These are phyloP conservation scores for Beauveria australis DNA, from an alignment of 2,329 filamentous ascomycete genomes.

Conservation along the genomic window DNA sequence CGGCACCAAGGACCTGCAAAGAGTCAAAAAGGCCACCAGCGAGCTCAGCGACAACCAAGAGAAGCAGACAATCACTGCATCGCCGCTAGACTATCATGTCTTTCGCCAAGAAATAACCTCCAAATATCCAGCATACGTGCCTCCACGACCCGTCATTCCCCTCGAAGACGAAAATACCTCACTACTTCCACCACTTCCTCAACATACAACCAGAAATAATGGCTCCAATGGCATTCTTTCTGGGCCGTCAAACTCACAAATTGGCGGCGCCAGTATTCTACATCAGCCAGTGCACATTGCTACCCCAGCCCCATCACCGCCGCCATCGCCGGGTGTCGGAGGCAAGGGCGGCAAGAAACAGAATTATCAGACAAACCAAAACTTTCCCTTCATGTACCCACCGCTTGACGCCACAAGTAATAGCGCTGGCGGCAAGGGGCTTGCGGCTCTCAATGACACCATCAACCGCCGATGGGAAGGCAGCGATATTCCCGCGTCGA, in stretches of 20 bases:
- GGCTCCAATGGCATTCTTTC: conserved; percentile 55
- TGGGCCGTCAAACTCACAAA: conserved; percentile 43
- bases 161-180: conserved; percentile 87
- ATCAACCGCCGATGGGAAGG: conserved; percentile 86
- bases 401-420: conserved; percentile 85
- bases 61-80: conserved; percentile 80
- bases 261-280: conserved; percentile 68
- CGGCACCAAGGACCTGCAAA: conserved; percentile 62
- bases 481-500: conserved; percentile 88
- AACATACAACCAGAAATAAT: conserved; percentile 57
- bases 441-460: conserved; percentile 70
- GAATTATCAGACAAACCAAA: conserved; percentile 98
- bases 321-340: conserved; percentile 77
- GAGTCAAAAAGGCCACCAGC: conserved; percentile 63
- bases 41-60: conserved; percentile 55
- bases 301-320: conserved; percentile 93
- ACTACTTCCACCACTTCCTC: conserved; percentile 75
- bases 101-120: conserved; percentile 96
- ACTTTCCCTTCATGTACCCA: conserved; percentile 96
- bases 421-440: conserved; percentile 80
- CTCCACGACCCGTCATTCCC: conserved; percentile 73
- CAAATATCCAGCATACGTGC: conserved; percentile 94
- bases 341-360: conserved; percentile 97
- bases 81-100: conserved; percentile 88
- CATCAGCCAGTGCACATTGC: conserved; percentile 97